Base-by-base conservation (phyloP, 1,284 basidiomycete genomes). In the Anthracocystis setariae region DNA sequence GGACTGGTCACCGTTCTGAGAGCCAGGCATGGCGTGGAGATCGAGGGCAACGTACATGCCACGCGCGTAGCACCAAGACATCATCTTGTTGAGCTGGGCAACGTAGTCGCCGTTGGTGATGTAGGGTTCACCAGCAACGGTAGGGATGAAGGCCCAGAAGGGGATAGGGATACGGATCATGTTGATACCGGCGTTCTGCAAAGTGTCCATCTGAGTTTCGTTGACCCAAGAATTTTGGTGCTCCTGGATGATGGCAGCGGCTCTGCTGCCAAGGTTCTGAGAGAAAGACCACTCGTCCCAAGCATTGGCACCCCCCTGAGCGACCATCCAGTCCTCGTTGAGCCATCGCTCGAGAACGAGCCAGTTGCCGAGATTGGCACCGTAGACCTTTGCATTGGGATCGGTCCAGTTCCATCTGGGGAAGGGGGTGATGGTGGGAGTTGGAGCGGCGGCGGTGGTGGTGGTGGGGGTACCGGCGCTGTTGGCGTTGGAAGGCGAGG, bases 11-110 rank as follows among this genome's bases (percentile, higher is more conserved):
- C 79, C 79, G 47, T 79, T 80, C 68, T 85, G 84, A n/a, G 79
- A 81, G 39, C 84, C 84, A 12, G 84, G 84, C 56, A 85, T 74
- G 29, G 83, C 84, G 73, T 85, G 84, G 35, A 84, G 65, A 57
- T 85, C 84, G 46, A 85, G 75, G 59, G 84, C 66, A 35, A 83
- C 82, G 59, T 85, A 84, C 77, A 85, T 84, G 46, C 74, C 73
- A 39, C 84, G 79, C 20, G 65, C 61, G 67, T 84, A 80, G 73
- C 76, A 68, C 81, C 79, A 82, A 46, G 63, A 51, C 47, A 78
- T 66, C 61, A 77, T 63, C 64, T 72, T 68, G 44, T 71, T 51
- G 40, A 82, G 62, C 51, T 77, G 76, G 44, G 76, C 68, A 8
- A 65, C 54, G 49, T 80, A 77, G n/a, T 37, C 35, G 12, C 63